Conservation (phyloP, 2,329 filamentous ascomycete species). For the Fusarium napiforme region DNA sequence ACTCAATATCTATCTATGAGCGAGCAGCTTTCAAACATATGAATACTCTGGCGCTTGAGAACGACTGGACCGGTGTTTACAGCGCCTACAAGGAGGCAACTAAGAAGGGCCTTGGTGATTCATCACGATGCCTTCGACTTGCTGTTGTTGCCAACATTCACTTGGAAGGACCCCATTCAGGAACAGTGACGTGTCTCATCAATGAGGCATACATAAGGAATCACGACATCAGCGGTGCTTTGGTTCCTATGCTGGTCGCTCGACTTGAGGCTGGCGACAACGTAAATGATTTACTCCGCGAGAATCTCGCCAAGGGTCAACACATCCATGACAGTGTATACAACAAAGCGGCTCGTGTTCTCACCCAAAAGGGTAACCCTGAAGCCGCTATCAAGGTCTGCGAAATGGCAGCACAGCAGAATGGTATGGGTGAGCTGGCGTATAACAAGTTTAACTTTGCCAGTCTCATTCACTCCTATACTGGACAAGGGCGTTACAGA, state of each 20-base stretch:
- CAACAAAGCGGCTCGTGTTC: conserved; percentile 50
- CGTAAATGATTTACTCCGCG: conserved; percentile 42
- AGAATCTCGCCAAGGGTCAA: conserved; percentile 43
- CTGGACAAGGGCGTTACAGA: conserved; percentile 46
- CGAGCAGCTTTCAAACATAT: conserved; percentile 48
- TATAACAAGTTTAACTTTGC: conserved; percentile 54
- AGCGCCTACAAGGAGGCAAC: conserved; percentile 51
- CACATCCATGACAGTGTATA: conserved; percentile 51
- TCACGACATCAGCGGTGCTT: conserved; percentile 54
- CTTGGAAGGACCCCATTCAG: conserved; percentile 43
- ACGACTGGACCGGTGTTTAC: conserved; percentile 49
- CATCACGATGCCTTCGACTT: conserved; percentile 57
- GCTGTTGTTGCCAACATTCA: conserved; percentile 58
- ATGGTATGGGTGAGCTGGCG: conserved; percentile 50
- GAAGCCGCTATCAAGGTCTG: conserved; percentile 49
- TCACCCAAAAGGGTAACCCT: conserved; percentile 46
- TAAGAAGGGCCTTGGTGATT: conserved; percentile 48
- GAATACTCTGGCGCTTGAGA: conserved; percentile 52
- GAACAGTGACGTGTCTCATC: conserved; percentile 54
- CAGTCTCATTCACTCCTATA: conserved; percentile 51
- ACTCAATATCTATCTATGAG: conserved; percentile 38
- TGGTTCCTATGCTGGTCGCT: conserved; percentile 54
- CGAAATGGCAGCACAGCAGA: conserved; percentile 50
- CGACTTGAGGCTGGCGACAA: conserved; percentile 51
- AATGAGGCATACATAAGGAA: conserved; percentile 53